A percentile compares a stretch with the other conserved stretches of the same genome.
Conservation (phyloP, 2,329 filamentous ascomycete genomes). For the Microthyrium microscopicum region DNA sequence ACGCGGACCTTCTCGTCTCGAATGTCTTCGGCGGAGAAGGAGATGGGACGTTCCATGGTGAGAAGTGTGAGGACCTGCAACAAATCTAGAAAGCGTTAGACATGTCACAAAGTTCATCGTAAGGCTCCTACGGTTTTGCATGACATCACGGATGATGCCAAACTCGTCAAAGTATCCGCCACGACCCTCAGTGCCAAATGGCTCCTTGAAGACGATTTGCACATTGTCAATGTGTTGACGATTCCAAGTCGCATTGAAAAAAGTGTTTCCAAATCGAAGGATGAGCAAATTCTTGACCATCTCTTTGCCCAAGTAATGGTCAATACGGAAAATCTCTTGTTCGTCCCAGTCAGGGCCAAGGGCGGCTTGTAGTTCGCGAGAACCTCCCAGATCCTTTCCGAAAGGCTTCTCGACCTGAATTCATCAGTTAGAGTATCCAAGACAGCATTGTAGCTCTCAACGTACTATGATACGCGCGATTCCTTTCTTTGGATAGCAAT, state of each 20-base stretch:
- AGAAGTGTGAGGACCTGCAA: constrained; percentile 91
- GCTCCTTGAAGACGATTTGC: constrained; percentile 98
- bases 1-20: constrained; percentile 92
- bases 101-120: not conserved
- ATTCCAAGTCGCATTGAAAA: constrained; percentile 98
- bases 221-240: constrained; percentile 98
- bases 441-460: not conserved
- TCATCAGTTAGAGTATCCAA: constrained; percentile 10
- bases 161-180: constrained; percentile 99
- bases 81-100: constrained; percentile 39
- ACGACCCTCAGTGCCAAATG: constrained; percentile 92
- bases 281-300: constrained; percentile 99
- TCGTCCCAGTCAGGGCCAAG: constrained; percentile 97
- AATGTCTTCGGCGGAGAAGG: constrained; percentile 94
- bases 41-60: constrained; percentile 96
- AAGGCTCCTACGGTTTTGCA: constrained; percentile 70
- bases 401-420: constrained; percentile 93
- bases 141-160: constrained; percentile 96
- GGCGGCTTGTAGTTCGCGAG: constrained; percentile 83
- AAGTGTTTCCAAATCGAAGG: constrained; percentile 93
- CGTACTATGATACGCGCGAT: constrained; percentile 87
- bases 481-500: constrained; percentile 84
- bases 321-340: constrained; percentile 96
- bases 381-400: constrained; percentile 89
- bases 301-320: constrained; percentile 98